Base-by-base conservation (phyloP, 2,329 filamentous ascomycete genomes). In the Cordyceps pruinosa region DNA sequence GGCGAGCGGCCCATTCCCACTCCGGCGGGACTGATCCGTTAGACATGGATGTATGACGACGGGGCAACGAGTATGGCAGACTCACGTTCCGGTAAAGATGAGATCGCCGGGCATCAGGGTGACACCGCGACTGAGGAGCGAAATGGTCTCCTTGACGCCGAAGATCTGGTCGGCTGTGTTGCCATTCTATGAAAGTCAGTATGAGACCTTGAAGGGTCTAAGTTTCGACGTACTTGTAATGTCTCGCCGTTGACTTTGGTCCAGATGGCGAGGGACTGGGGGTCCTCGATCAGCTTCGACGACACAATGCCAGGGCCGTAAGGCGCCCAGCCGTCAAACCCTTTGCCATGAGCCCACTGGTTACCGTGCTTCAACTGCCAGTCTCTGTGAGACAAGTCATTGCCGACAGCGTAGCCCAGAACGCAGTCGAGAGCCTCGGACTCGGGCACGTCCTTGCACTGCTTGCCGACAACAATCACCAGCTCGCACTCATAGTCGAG, bases 401-500 rank as follows among this genome's bases (percentile, higher is more conserved):
- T 89, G 55, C 88, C 87, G 34, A 89, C 80, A 2, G 84, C 78
- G 67, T 91, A 92, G 5, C 89, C 89, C 2, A 90, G 75, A 3
- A 92, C 86, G 65, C 89, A 85, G 53, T 85, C 74, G n/a, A 91
- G 73, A 0, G 88, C 88, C 23, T 81, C 70, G 1, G 76, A 75
- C 70, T 88, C 85, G 1, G 82, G 69, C 13, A 92, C 84, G 66
- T 90, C 79, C 44, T 75, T 72, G 59, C 84, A 86, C 59, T 80
- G 74, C 69, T 85, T 86, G 25, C 87, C 86, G 61, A 92, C 89
- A 9, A 92, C 76, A 37, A 84, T 77, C 15, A 90, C 86, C 7
- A 93, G 78, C 72, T 93, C 89, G 68, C 87, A 89, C 72, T 93
- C 89, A 70, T 92, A 92, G 71, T 92, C 89, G 19, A 90, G 73